Conservation (phyloP, 2,329 filamentous ascomycete genomes). For the Cladophialophora carrionii region DNA sequence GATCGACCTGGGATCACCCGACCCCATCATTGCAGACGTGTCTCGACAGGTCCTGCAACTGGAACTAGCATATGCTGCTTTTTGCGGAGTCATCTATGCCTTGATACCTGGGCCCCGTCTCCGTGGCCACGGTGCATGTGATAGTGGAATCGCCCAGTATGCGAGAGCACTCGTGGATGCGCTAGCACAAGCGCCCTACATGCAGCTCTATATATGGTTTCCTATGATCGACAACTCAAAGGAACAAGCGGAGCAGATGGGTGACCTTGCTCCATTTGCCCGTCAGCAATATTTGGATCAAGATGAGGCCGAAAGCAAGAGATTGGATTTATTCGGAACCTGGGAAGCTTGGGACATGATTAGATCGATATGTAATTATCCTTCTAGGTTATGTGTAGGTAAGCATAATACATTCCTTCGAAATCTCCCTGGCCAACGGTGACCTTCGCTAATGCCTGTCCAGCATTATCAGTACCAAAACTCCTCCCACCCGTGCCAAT, state of each 20-base stretch:
- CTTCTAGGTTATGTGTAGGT: slow-evolving; percentile 79
- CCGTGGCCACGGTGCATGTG: slow-evolving; percentile 58
- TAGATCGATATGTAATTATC: slow-evolving; percentile 82
- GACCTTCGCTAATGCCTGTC: slow-evolving; percentile 21
- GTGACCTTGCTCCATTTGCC: slow-evolving; percentile 50
- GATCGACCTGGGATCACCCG: slow-evolving; percentile 84
- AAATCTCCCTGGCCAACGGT: neutral
- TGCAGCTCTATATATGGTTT: slow-evolving; percentile 79
- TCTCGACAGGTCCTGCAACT: slow-evolving; percentile 88
- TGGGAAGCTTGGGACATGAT: slow-evolving; percentile 97
- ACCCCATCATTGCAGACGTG: slow-evolving; percentile 80
- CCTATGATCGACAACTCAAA: slow-evolving; percentile 79
- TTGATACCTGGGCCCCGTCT: slow-evolving; percentile 77
- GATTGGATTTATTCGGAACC: slow-evolving; percentile 71
- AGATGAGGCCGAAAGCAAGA: slow-evolving; percentile 45
- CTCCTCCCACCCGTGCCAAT: slow-evolving; percentile 60
- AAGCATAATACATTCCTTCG: slow-evolving; percentile 50
- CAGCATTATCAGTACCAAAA: slow-evolving; percentile 62
- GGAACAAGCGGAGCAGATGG: slow-evolving; percentile 52
- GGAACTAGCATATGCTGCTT: slow-evolving; percentile 92
- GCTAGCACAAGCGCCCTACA: slow-evolving; percentile 71
- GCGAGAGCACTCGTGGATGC: slow-evolving; percentile 82
- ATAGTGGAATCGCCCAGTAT: slow-evolving; percentile 68
- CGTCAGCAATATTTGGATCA: slow-evolving; percentile 46
- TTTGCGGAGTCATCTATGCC: slow-evolving; percentile 85